A percentile compares a stretch with the other conserved stretches of the same genome.
Conservation (phyloP, 176 grass and related monocot genomes). For the Lolium multiflorum region DNA sequence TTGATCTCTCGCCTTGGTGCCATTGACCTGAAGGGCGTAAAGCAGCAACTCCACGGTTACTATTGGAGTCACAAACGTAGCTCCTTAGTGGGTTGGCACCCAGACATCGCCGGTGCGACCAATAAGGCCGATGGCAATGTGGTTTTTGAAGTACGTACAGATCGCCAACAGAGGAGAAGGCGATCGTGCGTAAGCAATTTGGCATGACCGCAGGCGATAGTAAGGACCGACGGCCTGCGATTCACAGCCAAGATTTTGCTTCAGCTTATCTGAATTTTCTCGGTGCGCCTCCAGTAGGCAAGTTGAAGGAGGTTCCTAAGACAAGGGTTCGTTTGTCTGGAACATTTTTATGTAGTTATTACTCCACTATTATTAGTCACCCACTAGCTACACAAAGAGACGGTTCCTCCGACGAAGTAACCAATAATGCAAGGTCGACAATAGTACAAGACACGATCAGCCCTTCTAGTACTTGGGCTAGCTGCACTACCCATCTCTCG, state of each 20-base stretch:
- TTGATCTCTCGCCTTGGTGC: background rate
- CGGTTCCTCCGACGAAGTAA: background rate
- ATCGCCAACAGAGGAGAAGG: background rate
- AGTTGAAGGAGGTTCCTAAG: too few relatives aligned
- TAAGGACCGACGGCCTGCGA: background rate
- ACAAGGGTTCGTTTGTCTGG: too few relatives aligned
- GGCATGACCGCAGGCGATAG: background rate
- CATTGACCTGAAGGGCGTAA: background rate
- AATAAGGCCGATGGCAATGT: background rate
- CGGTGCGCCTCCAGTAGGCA: too few relatives aligned
- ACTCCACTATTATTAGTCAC: too few relatives aligned
- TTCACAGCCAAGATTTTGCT: background rate
- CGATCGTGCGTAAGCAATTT: background rate
- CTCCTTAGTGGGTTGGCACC: background rate
- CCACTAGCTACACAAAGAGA: background rate
- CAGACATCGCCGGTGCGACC: background rate
- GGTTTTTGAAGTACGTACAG: background rate
- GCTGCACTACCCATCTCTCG: background rate
- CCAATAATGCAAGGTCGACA: conserved; percentile 17
- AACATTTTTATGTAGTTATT: too few relatives aligned
- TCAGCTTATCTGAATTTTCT: too few relatives aligned
- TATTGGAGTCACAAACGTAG: background rate
- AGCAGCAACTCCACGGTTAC: background rate
- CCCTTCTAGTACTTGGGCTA: background rate
- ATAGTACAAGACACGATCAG: conserved; percentile 15